Base-by-base conservation (phyloP, 352 stramenopile genomes). In the Phytophthora tubulina region DNA sequence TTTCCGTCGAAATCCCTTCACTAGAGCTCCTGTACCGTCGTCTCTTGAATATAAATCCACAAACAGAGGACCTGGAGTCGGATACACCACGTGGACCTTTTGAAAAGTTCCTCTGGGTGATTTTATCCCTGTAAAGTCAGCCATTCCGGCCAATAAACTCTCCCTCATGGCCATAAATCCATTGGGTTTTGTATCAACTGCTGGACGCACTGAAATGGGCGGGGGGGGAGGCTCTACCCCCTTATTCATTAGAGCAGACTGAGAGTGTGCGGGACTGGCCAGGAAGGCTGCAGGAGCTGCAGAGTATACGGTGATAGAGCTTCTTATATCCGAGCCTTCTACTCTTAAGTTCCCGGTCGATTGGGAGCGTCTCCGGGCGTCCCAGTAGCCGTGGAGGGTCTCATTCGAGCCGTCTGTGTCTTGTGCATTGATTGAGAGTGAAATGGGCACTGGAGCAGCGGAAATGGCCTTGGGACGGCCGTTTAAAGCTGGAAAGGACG, bases 31-130 rank as follows among this genome's bases (percentile, higher is more conserved):
- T 27, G 75, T 85, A 6, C 84, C 84, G n/a, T 93, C 82, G 0
- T 81, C 71, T 44, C 85, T 78, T 4, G 88, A 95, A 74, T 88
- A 92, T 59, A 95, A 75, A 65, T 95, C 88, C 45, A 95, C 75
- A 54, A 81, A 92, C 27, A 95, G 58, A 4, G 88, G 84, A 0
- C 81, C 86, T 0, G 77, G 68, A 0, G 78, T 77, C 8, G 60
- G 45, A 60, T 94, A 94, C 27, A 86, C 61, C 31, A 95, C 76
- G 15, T 79, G 71, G 4, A 89, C 76, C 7, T 64, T 70, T 36
- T 74, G 66, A 39, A 67, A 15, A 1, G 57, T 49, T 7, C 67
- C 67, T 63, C 62, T 58, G 9, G 72, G 73, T 0, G 72, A 74
- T 7, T 76, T 76, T 3, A 73, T 62, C n/a, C 52, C 65, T 17